Base-by-base conservation (phyloP, 352 stramenopile genomes). In the Phytophthora idaei region DNA sequence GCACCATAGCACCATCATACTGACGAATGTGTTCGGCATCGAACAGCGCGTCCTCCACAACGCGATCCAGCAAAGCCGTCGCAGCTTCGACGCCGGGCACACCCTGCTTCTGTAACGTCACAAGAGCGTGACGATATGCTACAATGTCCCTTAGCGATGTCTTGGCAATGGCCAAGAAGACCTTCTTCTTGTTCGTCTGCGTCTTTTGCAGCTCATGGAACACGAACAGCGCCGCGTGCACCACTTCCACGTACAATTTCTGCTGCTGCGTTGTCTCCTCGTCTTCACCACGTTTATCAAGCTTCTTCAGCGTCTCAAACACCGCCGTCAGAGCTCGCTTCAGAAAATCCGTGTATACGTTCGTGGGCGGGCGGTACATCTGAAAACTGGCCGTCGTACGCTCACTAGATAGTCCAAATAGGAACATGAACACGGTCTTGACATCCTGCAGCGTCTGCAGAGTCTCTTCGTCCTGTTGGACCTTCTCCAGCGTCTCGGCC, bases 101-200 rank as follows among this genome's bases (percentile, higher is more conserved):
- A 6, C 37, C 28, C 9, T 63, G 41, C 17, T 64, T 57, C 32
- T 72, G 31, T 14, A 85, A 53, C 52, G 61, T 59, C 7, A 67
- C 50, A 21, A 94, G 70, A 7, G 66, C 69, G 51, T 90, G 69
- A 12, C 83, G 83, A 62, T 85, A 90, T 8, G 50, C 54, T 12
- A 91, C 69, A 27, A 95, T 70, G 9, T 90, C 76, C 4, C 74
- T 67, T 14, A 96, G 64, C 11, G 76, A 94, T 0, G 83, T 91
- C 76, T 96, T 96, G 45, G 87, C 79, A 63, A 93, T 78, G 2
- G 83, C 78, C 21, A 93, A 49, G 57, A 95, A 96, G 25, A 94
- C 89, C 47, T 96, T 96, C 63, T 90, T 91, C 74, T 94, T 94
- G 74, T 94, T 96, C n/a, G 85, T 74, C 56, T 95, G 87, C n/a